Evolutionary conservation across 2,329 filamentous ascomycete genomes (phyloP), one percentile per base, ranked within the genome.

Genomic region (Aspergillus phoenicis): DNA sequence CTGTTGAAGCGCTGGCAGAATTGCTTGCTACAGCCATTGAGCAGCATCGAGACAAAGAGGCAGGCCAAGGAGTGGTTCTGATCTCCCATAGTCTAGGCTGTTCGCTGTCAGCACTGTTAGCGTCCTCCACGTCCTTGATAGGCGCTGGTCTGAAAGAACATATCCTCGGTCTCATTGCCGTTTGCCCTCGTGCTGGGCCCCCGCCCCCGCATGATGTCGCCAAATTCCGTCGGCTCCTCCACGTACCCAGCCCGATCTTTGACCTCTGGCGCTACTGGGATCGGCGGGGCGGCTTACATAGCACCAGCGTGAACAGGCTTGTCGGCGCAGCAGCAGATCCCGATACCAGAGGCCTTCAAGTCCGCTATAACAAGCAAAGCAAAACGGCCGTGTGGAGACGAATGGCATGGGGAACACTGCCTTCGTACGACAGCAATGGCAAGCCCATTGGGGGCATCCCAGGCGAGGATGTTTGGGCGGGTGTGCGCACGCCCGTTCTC

Each of bases 71-170:
- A 3, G 84, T 97, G 13, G 84, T 97, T 20, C 76, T 97, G 30
- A 86, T 98, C 61, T 92, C 89, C 1, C 95, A 99, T 72, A 97
- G 92, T 73, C 90, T 97, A 86, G 95, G 95, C 6, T 93, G 90
- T 61, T 90, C 90, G 3, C 80, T 97, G 20, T 87, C 89, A 5
- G 88, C 91, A 26, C 80, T 89, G 15, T 80, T 98, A 55, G 89
- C 91, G 8, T 88, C 86, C 0, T 79, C 82, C 2, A 77, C 83
- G 64, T 86, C 83, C 2, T 76, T 83, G 1, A 79, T 87, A 61
- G 79, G 76, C 22, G 80, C 81, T 26, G 73, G 79, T 1, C 69
- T 91, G n/a, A 81, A 85, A 33, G 76, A 87, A 8, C 81, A 91
- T 70, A 84, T 96, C n/a, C 78, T 88, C 51, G 93, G 91, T 0